A percentile compares a stretch with the other conserved stretches of the same genome.
phyloP scores from a whole-genome alignment of 208 protist genomes.

The Trichomonas vaginalis region DNA sequence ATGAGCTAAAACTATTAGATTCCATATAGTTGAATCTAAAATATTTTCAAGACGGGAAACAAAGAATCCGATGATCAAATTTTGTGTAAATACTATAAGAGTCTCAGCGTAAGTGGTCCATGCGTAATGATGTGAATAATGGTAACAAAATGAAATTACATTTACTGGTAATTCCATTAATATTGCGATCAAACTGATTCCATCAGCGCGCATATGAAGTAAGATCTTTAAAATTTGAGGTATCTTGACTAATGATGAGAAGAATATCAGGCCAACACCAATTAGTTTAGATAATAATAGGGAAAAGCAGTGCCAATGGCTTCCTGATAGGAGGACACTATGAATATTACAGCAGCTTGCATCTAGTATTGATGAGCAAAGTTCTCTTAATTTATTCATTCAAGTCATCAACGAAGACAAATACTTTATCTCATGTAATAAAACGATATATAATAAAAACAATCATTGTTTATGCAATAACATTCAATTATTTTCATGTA shows the following conservation, averaged over 20 bases:
- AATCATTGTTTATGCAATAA: no score
- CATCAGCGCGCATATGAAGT: background rate
- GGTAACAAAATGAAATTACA: background rate
- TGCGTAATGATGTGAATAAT: background rate
- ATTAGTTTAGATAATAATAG: background rate
- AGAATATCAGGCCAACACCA: background rate
- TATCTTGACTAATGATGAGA: background rate
- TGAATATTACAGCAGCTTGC: background rate
- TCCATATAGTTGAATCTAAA: background rate
- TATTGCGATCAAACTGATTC: background rate
- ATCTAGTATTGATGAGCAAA: background rate
- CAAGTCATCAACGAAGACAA: background rate
- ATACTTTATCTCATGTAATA: background rate
- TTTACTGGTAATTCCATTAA: background rate
- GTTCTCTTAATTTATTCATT: background rate
- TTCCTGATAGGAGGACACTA: no score
- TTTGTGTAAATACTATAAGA: background rate
- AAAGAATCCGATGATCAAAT: background rate
- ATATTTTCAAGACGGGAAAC: background rate
- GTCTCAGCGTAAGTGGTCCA: background rate
- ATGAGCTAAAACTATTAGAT: background rate
- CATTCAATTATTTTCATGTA: no score
- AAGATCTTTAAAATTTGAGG: background rate
- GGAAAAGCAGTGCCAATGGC: background rate
- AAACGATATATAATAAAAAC: no score